Evolutionary conservation across 2,329 filamentous ascomycete species (phyloP), one percentile per base, ranked within the genome.

Genomic region (Gnomoniopsis smithogilvyi): DNA sequence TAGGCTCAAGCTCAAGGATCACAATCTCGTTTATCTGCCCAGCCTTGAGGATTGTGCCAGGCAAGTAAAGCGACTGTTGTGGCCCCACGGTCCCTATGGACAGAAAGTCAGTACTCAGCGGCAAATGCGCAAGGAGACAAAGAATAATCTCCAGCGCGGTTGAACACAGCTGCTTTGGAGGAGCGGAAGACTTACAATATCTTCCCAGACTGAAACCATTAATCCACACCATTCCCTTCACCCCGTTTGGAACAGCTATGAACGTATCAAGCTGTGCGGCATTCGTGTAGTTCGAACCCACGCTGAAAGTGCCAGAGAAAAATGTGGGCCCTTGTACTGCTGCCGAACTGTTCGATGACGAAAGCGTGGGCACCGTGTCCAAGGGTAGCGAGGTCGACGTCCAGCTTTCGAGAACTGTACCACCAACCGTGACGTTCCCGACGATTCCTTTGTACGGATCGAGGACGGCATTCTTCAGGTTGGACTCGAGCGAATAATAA

Each of bases 401-500:
- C 60, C 60, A 62, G 3, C 21, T 15, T 2, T 48, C 21, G 15
- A 62, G 17, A 3, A 26, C 41, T 14, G 45, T 17, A 14, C 41
- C 48, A 14, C 73, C 75, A 1, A 81, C 59, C 0, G 69, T 76
- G 1, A 81, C 76, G 52, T 79, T 68, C 1, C 73, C 74, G 6
- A 71, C 62, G 17, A 82, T 74, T 1, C 79, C 79, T 62, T 81
- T 81, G 22, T 68, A 69, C 24, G 74, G 79, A 36, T 82, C 78
- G 6, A 68, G 68, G 11, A 79, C 69, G 6, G 68, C 65, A 2
- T 74, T 72, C 51, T 72, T 72, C 11, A 54, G 43, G 7, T 47
- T 52, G 11, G 56, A 52, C 24, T 60, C 60, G 8, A 59, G 50
- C 17, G 60, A 62, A 43, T 47, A 62, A 60, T 77, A 80, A 61